Base-by-base conservation (phyloP, 2,329 filamentous ascomycete species). In the Aspergillus sp. region DNA sequence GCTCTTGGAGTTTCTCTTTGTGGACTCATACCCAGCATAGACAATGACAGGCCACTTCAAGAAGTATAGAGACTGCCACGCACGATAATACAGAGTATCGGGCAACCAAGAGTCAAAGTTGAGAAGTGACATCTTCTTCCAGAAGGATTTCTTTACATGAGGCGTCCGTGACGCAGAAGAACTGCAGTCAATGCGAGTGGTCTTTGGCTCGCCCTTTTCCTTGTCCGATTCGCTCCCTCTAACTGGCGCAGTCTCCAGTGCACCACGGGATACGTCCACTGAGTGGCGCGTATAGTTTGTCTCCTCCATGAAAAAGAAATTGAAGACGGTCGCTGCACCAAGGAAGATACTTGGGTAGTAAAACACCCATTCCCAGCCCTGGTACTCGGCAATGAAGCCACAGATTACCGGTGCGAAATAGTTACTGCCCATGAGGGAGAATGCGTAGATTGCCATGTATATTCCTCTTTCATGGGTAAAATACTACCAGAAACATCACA, bases 261-360 rank as follows among this genome's bases (percentile, higher is more conserved):
- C 35, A 38, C 16, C 35, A 17, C 16, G 35, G 13, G 3, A 2
- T 7, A 38, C 16, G 5, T 38, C 35, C 35, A 38, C 35, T 17
- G 35, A 38, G 5, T 64, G 57, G 4, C 73, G 71, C 4, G 62
- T 58, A 55, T 77, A 81, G 64, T 80, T 82, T 3, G 79, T 81
- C 61, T 82, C 79, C 59, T 82, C 79, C 73, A 81, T 78, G 63
- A 77, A 77, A 57, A 82, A 78, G 65, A 80, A 79, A 0, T 79
- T 64, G 51, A 81, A 76, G 1, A 79, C 58, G 35, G 78, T 74
- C 0, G 71, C 72, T 1, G 68, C 64, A 1, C 63, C 79, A 30
- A 67, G 65, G 58, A 82, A 80, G 20, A 82, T 79, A 3, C 77
- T 76, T 9, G 76, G 76, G 74, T 75, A 81, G 64, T 79, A 78